Evolutionary conservation across 257 asterid species (phyloP).

Genomic region (Orobanche coerulescens): DNA sequence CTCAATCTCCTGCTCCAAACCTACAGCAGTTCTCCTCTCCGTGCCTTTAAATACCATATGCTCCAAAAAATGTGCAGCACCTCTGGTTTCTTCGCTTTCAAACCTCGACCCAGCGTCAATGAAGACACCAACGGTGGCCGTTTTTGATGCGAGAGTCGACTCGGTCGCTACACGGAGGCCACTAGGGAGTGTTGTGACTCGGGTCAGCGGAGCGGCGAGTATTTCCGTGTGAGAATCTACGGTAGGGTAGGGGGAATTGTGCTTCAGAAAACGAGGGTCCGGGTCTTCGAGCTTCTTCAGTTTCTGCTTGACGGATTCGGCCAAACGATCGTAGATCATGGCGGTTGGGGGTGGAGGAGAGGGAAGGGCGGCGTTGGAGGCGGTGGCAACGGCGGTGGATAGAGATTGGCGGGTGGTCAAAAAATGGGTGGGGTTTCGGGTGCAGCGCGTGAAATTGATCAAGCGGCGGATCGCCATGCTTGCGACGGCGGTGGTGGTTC

Average conservation of each 20-base stretch:
- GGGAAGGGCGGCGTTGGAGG: slow-evolving; percentile 28
- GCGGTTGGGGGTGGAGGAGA: slow-evolving; percentile 54
- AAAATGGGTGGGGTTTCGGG: slow-evolving; percentile 17
- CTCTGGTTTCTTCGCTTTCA: slow-evolving; percentile 60
- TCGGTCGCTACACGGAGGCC: slow-evolving; percentile 85
- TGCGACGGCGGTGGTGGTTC: slow-evolving; percentile 18
- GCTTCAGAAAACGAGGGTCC: slow-evolving; percentile 45
- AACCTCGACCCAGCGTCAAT: slow-evolving; percentile 84
- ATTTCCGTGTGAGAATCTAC: slow-evolving; percentile 47
- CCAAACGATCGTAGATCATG: slow-evolving; percentile 72
- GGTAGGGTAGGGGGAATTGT: slow-evolving; percentile 56
- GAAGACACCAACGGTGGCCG: slow-evolving; percentile 83
- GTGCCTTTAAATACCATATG: slow-evolving; percentile 92
- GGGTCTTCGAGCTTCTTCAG: slow-evolving; percentile 48
- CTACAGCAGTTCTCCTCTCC: slow-evolving; percentile 46
- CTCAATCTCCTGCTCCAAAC: slow-evolving; percentile 83
- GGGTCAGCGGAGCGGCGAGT: slow-evolving; percentile 56
- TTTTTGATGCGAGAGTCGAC: slow-evolving; percentile 44
- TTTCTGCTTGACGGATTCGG: slow-evolving; percentile 54
- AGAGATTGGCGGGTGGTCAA: slow-evolving; percentile 20
- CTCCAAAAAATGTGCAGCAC: slow-evolving; percentile 80
- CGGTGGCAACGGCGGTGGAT: slow-evolving; percentile 40
- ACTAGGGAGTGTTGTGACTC: slow-evolving; percentile 69
- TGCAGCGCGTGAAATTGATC: slow-evolving; percentile 39
- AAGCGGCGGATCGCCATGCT: slow-evolving; percentile 71